Base-by-base conservation (phyloP, 75 land plant genomes). In the Selaginella tamariscina region DNA sequence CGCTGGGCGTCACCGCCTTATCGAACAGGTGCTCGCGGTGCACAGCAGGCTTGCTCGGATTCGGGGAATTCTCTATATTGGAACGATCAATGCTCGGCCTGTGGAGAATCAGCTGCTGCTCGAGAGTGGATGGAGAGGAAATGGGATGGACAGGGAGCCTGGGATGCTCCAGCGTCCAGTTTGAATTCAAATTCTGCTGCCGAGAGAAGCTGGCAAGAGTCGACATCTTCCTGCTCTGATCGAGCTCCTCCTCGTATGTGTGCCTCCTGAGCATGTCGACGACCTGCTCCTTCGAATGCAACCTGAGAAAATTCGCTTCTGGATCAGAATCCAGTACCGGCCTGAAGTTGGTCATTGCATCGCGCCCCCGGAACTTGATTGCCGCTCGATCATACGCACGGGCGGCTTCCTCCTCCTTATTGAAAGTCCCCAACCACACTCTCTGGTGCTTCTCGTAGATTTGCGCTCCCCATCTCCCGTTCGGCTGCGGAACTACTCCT, bases 401-500 rank as follows among this genome's bases (percentile, higher is more conserved):
- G 1, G 95, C 95, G 9, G 95, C 95, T 31, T 82, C 83, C 0
- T 72, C 81, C 63, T 89, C 95, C 20, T 75, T 78, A 69, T 81
- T 82, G 91, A 87, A 89, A 1, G 95, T 89, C 13, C 95, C 95
- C 30, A 89, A 75, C 95, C 95, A 89, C 0, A 89, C 80, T 0
- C 95, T 72, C 65, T 84, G 89, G 72, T 89, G 89, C 70, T 82
- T 87, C 73, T 89, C 95, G 74, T 89, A 89, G 56, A 89, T 87
- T 69, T 89, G 95, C 0, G 95, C 95, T 0, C 95, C 95, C 95
- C 95, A 89, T 8, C 95, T 79, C 20, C 95, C 95, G 56, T 89
- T 89, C 1, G 95, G 91, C 71, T 89, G 95, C 0, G 95, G 95
- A 0, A 89, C 95, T 21, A 89, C 95, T 9, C 95, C 95, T 31